A percentile compares a stretch with the other conserved stretches of the same genome.
Evolutionary conservation across 805 yeast genomes (phyloP).

Genomic region (Starmera amethionina): DNA sequence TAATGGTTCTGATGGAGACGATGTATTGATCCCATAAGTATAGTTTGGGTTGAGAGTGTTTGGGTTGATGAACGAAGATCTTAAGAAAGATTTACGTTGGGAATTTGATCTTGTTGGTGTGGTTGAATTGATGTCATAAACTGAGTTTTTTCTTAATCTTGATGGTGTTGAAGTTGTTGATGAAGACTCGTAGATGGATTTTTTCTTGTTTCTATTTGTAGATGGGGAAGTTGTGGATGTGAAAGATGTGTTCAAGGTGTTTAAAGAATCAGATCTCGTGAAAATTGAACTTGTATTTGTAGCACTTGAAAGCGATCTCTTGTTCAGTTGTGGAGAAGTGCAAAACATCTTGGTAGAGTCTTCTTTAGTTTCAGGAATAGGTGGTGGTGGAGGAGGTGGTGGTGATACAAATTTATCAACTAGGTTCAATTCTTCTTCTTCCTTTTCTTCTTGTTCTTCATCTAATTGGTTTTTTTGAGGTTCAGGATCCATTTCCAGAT

Average conservation of each 20-base stretch:
- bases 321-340: constrained; percentile 7
- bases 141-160: constrained; percentile 7
- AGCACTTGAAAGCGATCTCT: neutral
- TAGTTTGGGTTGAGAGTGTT: too few relatives aligned
- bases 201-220: neutral
- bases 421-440: neutral
- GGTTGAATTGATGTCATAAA: constrained; percentile 1
- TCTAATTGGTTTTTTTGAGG: neutral
- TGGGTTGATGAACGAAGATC: too few relatives aligned
- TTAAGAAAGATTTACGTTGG: too few relatives aligned
- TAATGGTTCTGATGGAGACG: too few relatives aligned
- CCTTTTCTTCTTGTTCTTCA: neutral
- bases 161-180: constrained; percentile 6
- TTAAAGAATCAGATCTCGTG: constrained; percentile 15
- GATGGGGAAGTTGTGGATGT: neutral
- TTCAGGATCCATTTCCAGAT: constrained; percentile 9
- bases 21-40: too few relatives aligned
- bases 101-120: neutral
- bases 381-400: neutral
- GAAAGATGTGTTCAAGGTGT: constrained; percentile 14
- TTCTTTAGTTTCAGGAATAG: neutral
- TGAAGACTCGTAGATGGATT: neutral
- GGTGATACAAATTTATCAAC: neutral
- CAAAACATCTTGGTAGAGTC: constrained; percentile 2
- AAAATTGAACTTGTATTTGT: constrained; percentile 1